Evolutionary conservation across 768 basidiomycete species (phyloP).

Genomic region (Boletus huronensis): DNA sequence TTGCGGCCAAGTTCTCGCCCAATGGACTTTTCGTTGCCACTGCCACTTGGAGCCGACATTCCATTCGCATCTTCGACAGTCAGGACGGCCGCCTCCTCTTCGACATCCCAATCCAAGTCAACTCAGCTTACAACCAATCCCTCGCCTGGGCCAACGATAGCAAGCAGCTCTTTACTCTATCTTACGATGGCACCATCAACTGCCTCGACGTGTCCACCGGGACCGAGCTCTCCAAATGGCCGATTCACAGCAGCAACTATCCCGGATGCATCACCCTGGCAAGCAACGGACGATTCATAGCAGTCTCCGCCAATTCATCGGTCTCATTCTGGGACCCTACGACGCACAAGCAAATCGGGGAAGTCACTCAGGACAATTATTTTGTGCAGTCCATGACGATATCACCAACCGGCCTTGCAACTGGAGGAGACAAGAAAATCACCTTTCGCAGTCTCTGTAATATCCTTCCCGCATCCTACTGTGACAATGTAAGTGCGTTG

Average conservation of each 20-base stretch:
- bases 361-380: not conserved
- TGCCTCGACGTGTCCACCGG: not conserved
- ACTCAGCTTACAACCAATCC: not conserved
- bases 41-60: not conserved
- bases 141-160: not conserved
- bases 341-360: conserved; percentile 5
- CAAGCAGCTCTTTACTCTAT: not conserved
- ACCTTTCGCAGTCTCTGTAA: not conserved
- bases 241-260: not conserved
- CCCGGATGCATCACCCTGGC: not conserved
- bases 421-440: conserved; percentile 1
- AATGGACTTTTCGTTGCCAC: not conserved
- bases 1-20: conserved; percentile 1
- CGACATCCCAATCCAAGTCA: not conserved
- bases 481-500: not conserved
- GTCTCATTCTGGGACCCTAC: conserved; percentile 11
- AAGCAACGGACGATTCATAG: not conserved
- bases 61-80: not conserved
- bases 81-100: not conserved
- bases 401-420: conserved; percentile 3
- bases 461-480: not conserved
- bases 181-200: not conserved
- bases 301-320: conserved; percentile 2
- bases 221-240: not conserved
- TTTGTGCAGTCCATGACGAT: conserved; percentile 1